phyloP scores from a whole-genome alignment of 495 filamentous ascomycete species.

The Parachaetomium inaequale region DNA sequence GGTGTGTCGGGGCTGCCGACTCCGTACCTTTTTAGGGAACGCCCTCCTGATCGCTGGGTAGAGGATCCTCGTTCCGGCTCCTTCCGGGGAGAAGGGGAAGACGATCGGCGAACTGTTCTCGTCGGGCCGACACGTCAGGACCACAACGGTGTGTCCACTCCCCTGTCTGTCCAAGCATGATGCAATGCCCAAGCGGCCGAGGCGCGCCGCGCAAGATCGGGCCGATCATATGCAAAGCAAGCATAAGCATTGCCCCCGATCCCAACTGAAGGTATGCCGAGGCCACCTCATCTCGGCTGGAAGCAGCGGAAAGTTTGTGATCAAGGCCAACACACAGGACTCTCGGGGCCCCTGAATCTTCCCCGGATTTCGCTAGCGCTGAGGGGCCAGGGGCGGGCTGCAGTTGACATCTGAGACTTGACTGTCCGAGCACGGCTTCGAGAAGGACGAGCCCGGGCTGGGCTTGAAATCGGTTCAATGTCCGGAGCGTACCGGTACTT shows the following conservation, averaged over 20 bases:
- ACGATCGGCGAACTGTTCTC: neutral
- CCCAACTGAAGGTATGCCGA: too few species aligned
- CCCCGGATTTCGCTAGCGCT: neutral
- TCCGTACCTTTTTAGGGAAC: too few species aligned
- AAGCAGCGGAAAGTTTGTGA: neutral
- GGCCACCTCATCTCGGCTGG: neutral
- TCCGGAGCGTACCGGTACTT: neutral
- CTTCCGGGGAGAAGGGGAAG: neutral
- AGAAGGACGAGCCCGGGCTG: neutral
- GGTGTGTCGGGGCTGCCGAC: too few species aligned
- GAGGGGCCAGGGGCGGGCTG: neutral
- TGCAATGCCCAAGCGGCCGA: neutral
- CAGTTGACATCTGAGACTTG: neutral
- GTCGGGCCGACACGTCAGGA: neutral
- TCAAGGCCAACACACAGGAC: neutral
- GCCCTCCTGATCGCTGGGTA: too few species aligned
- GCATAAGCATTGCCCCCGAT: neutral
- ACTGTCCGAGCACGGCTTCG: constrained; percentile 1
- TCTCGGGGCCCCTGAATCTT: neutral
- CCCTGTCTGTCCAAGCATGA: neutral
- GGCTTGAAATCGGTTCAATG: neutral
- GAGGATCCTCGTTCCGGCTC: too few species aligned
- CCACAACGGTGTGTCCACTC: too few species aligned
- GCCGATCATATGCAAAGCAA: neutral
- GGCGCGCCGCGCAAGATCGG: neutral